Evolutionary conservation across 106 monocot species (phyloP), one percentile per base, ranked within the genome.

Genomic region (Apostasia shenzhenica): DNA sequence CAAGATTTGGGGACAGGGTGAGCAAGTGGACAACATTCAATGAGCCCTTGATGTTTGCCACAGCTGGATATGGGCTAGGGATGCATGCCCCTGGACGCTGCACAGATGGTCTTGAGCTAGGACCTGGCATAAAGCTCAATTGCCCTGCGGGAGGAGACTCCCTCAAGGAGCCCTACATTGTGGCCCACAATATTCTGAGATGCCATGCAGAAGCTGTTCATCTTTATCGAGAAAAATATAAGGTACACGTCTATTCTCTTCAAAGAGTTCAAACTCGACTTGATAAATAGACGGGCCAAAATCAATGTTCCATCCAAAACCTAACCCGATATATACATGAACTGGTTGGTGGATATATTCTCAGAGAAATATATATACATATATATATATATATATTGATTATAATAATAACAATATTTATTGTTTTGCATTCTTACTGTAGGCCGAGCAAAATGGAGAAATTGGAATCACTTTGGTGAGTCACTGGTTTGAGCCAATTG

Each of bases 11-110:
- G 2, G 79, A 79, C 14, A 53, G 69, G 9, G 79, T 79, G 9
- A 68, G 69, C 41, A 45, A 69, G 5, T 79, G 78, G 78, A 73
- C 63, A 45, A 79, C 78, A 2, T 52, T 79, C 37, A 79, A 79
- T 5, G 73, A 79, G 14, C 73, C 79, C 2, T 47, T 14, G 12
- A 57, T 60, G 8, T 79, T 73, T 55, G 37, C 55, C 1, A 6
- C 44, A 11, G 26, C 48, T 3, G 79, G 79, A 2, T 79, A 69
- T 39, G 79, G 46, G 3, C 1, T 47, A 0, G 79, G 79, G 1
- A 9, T 6, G 1, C 10, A 37, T 8, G 79, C 79, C 7, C 79
- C 79, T 0, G 79, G 79, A 3, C 73, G 68, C 8, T 79, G 79
- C 68, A 69, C 73, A 8, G 26, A 13, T 41, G 39, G 63, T 6